phyloP scores from a whole-genome alignment of 2,329 filamentous ascomycete genomes.

The Taxawa tesnikishii region DNA sequence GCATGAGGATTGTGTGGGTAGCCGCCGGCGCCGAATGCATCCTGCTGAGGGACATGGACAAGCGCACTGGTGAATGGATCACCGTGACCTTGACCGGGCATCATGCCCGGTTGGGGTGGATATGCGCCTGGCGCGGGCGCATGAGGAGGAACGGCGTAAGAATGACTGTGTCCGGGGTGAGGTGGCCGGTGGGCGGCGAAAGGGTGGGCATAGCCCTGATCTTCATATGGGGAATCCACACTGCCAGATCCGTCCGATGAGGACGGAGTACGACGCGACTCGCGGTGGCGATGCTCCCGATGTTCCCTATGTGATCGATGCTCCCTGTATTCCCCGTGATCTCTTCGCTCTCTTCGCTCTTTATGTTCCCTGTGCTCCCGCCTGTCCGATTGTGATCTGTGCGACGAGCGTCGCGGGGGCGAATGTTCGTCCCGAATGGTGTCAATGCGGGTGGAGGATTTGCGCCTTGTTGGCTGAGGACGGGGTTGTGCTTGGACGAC shows the following conservation, averaged over 20 bases:
- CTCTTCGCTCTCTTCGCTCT: neutral
- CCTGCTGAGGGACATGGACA: conserved; percentile 15
- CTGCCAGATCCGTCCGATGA: conserved; percentile 26
- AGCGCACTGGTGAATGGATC: conserved; percentile 16
- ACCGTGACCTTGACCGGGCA: conserved; percentile 15
- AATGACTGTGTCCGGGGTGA: neutral
- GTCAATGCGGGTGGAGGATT: conserved; percentile 23
- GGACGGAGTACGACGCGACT: conserved; percentile 13
- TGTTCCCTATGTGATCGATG: neutral
- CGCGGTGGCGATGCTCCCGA: conserved; percentile 14
- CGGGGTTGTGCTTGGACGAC: conserved; percentile 20
- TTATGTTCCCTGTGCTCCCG: neutral
- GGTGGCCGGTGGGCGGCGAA: neutral
- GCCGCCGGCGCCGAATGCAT: conserved; percentile 18
- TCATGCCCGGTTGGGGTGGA: conserved; percentile 24
- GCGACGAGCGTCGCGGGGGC: neutral
- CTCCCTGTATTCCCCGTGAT: neutral
- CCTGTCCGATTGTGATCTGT: neutral
- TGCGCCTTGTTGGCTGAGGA: conserved; percentile 21
- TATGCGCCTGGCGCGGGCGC: too few species aligned
- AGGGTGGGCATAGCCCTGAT: conserved; percentile 25
- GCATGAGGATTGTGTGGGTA: too few species aligned
- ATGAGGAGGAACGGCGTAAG: too few species aligned
- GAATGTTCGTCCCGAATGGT: neutral
- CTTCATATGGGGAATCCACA: conserved; percentile 32